Conservation (phyloP, 345 rosid genomes). For the Crucihimalaya himalaica region DNA sequence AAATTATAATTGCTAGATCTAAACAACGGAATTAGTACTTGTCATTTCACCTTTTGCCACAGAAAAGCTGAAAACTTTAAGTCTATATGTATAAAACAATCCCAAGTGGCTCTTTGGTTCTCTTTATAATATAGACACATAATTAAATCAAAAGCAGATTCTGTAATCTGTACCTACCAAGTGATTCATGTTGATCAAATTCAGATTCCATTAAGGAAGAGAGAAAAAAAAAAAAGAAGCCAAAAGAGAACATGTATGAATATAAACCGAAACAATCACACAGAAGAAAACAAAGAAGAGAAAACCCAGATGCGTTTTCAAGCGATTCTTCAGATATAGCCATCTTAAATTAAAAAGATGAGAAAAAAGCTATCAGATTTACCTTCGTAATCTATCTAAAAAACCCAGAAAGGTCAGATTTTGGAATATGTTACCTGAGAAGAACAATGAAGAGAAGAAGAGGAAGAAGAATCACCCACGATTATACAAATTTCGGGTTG, state of each 20-base stretch:
- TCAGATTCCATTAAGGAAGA: slow-evolving; percentile 20
- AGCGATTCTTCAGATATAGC: not conserved
- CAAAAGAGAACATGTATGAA: not conserved
- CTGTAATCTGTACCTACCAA: slow-evolving; percentile 10
- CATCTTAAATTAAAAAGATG: not conserved
- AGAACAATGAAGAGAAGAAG: slow-evolving; percentile 21
- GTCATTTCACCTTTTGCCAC: not conserved
- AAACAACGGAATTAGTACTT: not conserved
- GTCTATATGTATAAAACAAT: not conserved
- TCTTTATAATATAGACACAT: slow-evolving; percentile 1
- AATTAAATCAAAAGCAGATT: slow-evolving; percentile 22
- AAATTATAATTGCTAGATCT: too few relatives aligned
- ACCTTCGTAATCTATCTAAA: slow-evolving; percentile 7
- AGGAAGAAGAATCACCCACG: slow-evolving; percentile 35
- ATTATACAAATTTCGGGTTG: slow-evolving; percentile 25
- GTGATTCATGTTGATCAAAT: slow-evolving; percentile 32
- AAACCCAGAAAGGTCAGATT: slow-evolving; percentile 1
- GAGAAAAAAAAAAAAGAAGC: not conserved
- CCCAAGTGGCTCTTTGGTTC: slow-evolving; percentile 8
- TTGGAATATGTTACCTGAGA: slow-evolving; percentile 29
- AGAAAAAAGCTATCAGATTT: slow-evolving; percentile 12
- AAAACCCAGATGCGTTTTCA: slow-evolving; percentile 10
- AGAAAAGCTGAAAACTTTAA: slow-evolving; percentile 12
- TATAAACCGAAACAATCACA: too few relatives aligned
- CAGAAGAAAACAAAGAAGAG: slow-evolving; percentile 13